These are phyloP conservation scores for Suillus lakei DNA, from an alignment of 768 basidiomycete species.

Conservation along the genomic window DNA sequence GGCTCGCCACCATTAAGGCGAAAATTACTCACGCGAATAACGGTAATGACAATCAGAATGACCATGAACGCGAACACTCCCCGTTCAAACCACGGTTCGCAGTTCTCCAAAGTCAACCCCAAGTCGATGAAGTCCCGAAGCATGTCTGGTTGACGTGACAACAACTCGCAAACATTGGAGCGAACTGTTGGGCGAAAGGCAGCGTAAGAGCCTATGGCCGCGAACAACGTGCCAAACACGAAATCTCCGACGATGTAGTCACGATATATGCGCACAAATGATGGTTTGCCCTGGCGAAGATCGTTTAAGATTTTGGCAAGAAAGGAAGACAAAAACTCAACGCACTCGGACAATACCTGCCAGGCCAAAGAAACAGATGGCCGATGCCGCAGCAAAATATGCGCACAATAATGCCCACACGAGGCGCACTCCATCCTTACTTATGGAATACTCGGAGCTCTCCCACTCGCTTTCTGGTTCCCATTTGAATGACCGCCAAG, in stretches of 20 bases:
- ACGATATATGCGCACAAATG: conserved; percentile 78
- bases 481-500: conserved; percentile 50
- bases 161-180: conserved; percentile 70
- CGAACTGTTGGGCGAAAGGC: conserved; percentile 61
- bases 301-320: background rate
- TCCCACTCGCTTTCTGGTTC: conserved; percentile 57
- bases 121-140: conserved; percentile 71
- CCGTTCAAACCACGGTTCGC: conserved; percentile 78
- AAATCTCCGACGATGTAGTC: conserved; percentile 85
- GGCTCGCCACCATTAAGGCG: background rate
- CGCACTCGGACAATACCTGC: conserved; percentile 71
- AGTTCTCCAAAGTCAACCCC: conserved; percentile 79
- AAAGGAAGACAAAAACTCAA: conserved; percentile 11
- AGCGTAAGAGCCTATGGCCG: conserved; percentile 59
- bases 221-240: conserved; percentile 65
- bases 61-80: conserved; percentile 63
- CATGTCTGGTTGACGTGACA: conserved; percentile 76
- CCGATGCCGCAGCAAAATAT: conserved; percentile 69
- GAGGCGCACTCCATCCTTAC: conserved; percentile 46
- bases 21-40: conserved; percentile 61
- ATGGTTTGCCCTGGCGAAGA: conserved; percentile 55
- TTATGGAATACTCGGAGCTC: conserved; percentile 44
- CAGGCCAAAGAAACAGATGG: conserved; percentile 69
- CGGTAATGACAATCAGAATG: conserved; percentile 62
- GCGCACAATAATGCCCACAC: conserved; percentile 66